Conservation (phyloP, 2,329 filamentous ascomycete species). For the Colletotrichum tropicicola region DNA sequence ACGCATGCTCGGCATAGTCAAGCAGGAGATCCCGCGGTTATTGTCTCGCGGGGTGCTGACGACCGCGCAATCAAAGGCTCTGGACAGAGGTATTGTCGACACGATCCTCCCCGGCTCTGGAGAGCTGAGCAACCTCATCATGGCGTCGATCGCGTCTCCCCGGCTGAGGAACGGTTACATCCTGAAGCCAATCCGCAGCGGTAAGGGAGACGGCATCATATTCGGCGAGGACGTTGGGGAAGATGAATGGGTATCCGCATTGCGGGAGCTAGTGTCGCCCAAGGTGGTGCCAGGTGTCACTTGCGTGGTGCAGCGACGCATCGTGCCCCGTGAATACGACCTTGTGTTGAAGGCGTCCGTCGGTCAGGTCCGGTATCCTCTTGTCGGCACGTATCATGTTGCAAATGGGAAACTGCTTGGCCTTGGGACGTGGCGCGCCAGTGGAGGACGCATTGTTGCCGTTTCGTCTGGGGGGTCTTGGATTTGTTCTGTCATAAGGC, state of each 20-base stretch:
- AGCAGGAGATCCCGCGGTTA: conserved; percentile 42
- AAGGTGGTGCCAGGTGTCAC: conserved; percentile 18
- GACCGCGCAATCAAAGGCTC: conserved; percentile 33
- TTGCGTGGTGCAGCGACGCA: conserved; percentile 41
- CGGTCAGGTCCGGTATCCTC: conserved; percentile 36
- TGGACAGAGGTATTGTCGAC: conserved; percentile 41
- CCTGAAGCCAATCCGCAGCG: conserved; percentile 48
- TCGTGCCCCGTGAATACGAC: conserved; percentile 41
- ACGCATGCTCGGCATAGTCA: conserved; percentile 50
- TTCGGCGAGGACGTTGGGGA: conserved; percentile 46
- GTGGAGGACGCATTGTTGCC: conserved; percentile 41
- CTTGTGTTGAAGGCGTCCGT: conserved; percentile 39
- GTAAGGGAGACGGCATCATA: conserved; percentile 49
- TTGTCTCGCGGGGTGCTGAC: conserved; percentile 38
- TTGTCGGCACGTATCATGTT: conserved; percentile 45
- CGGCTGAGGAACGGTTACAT: conserved; percentile 39
- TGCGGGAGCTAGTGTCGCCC: conserved; percentile 31
- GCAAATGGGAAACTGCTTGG: conserved; percentile 39
- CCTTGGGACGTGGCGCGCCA: conserved; percentile 42
- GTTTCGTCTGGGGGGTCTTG: conserved; percentile 42
- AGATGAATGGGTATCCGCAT: conserved; percentile 38
- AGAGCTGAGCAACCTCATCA: conserved; percentile 35
- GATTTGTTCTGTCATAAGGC: conserved; percentile 42
- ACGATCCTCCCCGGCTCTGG: conserved; percentile 43
- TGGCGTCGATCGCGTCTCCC: conserved; percentile 19